Conservation (phyloP, 805 yeast genomes). For the Kazachstania psychrophila region DNA sequence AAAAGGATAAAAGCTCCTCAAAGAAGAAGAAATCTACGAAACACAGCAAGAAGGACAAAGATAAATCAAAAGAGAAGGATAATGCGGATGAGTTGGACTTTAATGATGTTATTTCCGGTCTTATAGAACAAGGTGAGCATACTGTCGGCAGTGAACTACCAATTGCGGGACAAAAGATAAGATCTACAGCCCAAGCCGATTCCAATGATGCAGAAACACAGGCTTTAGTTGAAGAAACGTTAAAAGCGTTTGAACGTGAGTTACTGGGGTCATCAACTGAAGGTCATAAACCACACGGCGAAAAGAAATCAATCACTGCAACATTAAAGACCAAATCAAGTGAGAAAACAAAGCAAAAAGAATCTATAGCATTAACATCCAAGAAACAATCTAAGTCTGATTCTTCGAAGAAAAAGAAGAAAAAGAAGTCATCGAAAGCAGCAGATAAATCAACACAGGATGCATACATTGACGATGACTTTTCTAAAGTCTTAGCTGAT, state of each 20-base stretch:
- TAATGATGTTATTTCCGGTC: slow-evolving; percentile 26
- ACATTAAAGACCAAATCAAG: slow-evolving; percentile 2
- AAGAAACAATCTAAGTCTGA: slow-evolving; percentile 12
- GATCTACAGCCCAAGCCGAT: background rate
- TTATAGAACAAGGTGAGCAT: slow-evolving; percentile 20
- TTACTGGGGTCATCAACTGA: slow-evolving; percentile 13
- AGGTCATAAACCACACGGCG: slow-evolving; percentile 1
- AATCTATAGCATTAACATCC: slow-evolving; percentile 3
- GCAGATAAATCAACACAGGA: slow-evolving; percentile 2
- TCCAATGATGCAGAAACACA: slow-evolving; percentile 25
- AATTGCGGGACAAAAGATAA: too few relatives aligned
- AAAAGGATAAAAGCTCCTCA: slow-evolving; percentile 7
- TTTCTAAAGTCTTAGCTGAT: slow-evolving; percentile 46
- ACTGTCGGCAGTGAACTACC: slow-evolving; percentile 2
- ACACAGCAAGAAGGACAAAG: slow-evolving; percentile 8
- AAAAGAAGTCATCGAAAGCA: slow-evolving; percentile 15
- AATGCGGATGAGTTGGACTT: slow-evolving; percentile 15
- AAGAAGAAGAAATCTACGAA: slow-evolving; percentile 5
- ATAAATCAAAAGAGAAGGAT: slow-evolving; percentile 6
- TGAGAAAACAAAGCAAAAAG: slow-evolving; percentile 3
- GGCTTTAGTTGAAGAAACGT: slow-evolving; percentile 28
- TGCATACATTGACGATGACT: slow-evolving; percentile 25
- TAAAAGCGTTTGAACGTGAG: slow-evolving; percentile 28
- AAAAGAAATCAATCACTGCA: slow-evolving; percentile 5
- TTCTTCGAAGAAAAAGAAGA: slow-evolving; percentile 16